Base-by-base conservation (phyloP, 192 early-diverging fungal species). In the Coemansia pectinata region DNA sequence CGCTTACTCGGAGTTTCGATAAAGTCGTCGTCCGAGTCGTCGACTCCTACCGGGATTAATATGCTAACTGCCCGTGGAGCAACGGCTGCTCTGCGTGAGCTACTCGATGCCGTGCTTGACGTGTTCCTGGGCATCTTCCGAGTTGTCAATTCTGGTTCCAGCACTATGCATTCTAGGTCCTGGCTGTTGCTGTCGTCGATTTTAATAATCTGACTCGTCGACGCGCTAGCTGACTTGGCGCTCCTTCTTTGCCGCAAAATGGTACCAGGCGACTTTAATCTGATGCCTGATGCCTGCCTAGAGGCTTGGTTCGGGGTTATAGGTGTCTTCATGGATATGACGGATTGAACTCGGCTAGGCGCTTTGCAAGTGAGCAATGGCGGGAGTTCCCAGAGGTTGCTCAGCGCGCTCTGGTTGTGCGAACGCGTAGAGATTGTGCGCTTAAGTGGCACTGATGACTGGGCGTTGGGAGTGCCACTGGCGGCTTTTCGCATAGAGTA, bases 21-120 rank as follows among this genome's bases (percentile, higher is more conserved):
- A 71, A 80, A 80, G 14, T 75, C 73, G 36, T 67, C 66, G 9
- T 73, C 65, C 31, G 47, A 6, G 34, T 63, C 61, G 7, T 41
- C 61, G 1, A 42, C 11, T 12, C 38, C 21, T 25, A 36, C 58
- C 27, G 42, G 21, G 41, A 45, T 31, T 52, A 67, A 40, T 50
- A 50, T 21, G 21, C 21, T 25, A 10, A 21, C 25, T 29, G 52
- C 2, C 25, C 12, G 27, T 29, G 12, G 25, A 25, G 52, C 25
- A 27, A 14, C 52, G 15, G 4, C 52, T 29, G 27, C 27, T 29
- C 27, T 25, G 11, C 52, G 52, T 10, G 25, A 55, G 27, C 52
- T 29, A 29, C 52, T 55, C 3, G 52, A 15, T 15, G 52, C 52
- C 12, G 47, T 10, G 2, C 3, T 5, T n/a, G 48, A 21, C 21